Base-by-base conservation (phyloP, 345 rosid species). In the Gossypium sturtianum region DNA sequence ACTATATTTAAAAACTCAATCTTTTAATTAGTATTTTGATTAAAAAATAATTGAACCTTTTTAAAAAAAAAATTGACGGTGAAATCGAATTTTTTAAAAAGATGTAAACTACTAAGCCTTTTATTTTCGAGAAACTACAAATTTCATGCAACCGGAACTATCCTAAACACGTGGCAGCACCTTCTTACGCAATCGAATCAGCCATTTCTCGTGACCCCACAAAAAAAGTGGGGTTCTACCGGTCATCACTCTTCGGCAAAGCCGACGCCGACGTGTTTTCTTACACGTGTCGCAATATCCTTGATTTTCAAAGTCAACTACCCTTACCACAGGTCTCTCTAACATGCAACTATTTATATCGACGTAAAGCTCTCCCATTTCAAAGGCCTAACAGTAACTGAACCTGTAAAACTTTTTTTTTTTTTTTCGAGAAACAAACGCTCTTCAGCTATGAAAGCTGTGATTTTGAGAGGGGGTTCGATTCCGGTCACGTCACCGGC, bases 381-480 rank as follows among this genome's bases (percentile, higher is more conserved):
- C 29, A 72, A 41, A 11, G n/a, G 43, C 0, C 23, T 23, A 61
- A 72, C 60, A 7, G 27, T 56, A 56, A 72, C 58, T 16, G 2
- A 16, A 43, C 3, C 12, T 52, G 15, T 7, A 8, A 57, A 57
- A 11, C 11, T 3, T 22, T 5, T 5, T 1, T 27, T 5, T 1
- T 27, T 34, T 34, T 34, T 34, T 1, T 7, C 7, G 41, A 34
- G 27, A 19, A 65, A 69, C 45, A 12, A 4, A 25, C 44, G n/a
- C 2, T 38, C 19, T 51, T 51, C 41, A 45, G 78, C 77, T 70
- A 93, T 91, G 98, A 82, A 87, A 76, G 81, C 87, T 72, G 51
- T 78, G 69, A 72, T 90, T 62, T 13, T 87, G 38, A 80, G 96
- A 80, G 80, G 89, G 70, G 89, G 89, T 72, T 90, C 94, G 57